Evolutionary conservation across 352 stramenopile species (phyloP), one percentile per base, ranked within the genome.

Genomic region (Pelagophyceae sp.): DNA sequence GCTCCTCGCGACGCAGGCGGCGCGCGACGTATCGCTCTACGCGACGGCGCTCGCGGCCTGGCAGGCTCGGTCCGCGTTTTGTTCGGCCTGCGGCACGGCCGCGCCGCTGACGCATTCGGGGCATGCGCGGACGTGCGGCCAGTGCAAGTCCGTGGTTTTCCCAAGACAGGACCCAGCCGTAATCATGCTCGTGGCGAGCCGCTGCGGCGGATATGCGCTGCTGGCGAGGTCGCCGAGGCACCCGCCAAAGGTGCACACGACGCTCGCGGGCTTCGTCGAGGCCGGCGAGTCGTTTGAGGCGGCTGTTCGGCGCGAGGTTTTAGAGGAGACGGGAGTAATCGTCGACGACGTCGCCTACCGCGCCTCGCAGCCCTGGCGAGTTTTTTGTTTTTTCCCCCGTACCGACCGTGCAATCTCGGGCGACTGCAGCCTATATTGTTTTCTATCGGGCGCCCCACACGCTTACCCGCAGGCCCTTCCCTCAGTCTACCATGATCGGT

Each of bases 251-350:
- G 70, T 90, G 20, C 80, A 87, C 64, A 90, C 86, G 0, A 80
- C 80, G 6, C 50, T 90, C 32, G 86, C 86, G 38, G 86, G 86
- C n/a, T 90, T 90, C 77, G 84, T 90, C 0, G 86, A 90, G 75
- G 84, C 83, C 5, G 86, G 86, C 31, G 86, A 90, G 82, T 86
- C 82, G 27, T 86, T 88, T 65, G 86, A 90, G 77, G 51, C 58
- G 58, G 83, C 83, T 40, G 83, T 88, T 19, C 61, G 72, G 3
- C 75, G 86, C 64, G 86, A 90, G 79, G 81, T 84, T 0, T 79
- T 77, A 31, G 86, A 90, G 81, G 86, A 88, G 72, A 84, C 82
- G 58, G 86, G 86, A 11, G 78, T 85, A 0, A 51, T 51, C 50
- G 70, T 89, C 40, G 80, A 87, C 76, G 80, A 63, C 58, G 82